Conservation (phyloP, 257 asterid genomes). For the Lycium barbarum region DNA sequence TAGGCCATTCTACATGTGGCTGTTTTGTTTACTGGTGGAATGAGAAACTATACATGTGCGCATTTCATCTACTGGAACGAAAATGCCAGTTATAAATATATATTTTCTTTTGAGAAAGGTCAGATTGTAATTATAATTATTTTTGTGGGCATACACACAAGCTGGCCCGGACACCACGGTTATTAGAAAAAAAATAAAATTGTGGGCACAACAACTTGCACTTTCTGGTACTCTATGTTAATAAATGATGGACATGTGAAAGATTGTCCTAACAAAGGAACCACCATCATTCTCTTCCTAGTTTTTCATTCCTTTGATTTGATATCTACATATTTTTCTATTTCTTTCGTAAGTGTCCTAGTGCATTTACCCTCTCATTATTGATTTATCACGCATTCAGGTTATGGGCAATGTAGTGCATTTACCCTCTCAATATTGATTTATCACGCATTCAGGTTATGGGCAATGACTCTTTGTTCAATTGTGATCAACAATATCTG, state of each 20-base stretch:
- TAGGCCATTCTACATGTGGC: not conserved
- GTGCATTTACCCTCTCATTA: not conserved
- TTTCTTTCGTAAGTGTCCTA: not conserved
- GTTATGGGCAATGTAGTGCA: constrained; percentile 45
- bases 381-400: constrained; percentile 45
- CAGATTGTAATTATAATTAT: not conserved
- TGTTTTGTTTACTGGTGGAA: constrained; percentile 8
- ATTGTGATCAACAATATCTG: constrained; percentile 52
- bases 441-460: constrained; percentile 51
- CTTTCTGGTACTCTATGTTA: not conserved
- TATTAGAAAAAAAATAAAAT: no score
- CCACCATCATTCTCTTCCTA: not conserved
- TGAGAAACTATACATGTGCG: constrained; percentile 13
- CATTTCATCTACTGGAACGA: not conserved
- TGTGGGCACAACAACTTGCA: not conserved
- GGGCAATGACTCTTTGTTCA: constrained; percentile 54
- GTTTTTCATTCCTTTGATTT: not conserved
- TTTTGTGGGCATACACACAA: not conserved
- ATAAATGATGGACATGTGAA: not conserved
- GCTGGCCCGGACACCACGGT: no score
- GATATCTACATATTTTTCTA: not conserved
- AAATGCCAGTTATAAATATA: not conserved
- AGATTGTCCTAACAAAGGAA: constrained; percentile 9
- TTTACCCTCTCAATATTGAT: not conserved
- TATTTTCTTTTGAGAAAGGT: not conserved